phyloP scores from a whole-genome alignment of 495 filamentous ascomycete species.

The Penicillium paxilli region DNA sequence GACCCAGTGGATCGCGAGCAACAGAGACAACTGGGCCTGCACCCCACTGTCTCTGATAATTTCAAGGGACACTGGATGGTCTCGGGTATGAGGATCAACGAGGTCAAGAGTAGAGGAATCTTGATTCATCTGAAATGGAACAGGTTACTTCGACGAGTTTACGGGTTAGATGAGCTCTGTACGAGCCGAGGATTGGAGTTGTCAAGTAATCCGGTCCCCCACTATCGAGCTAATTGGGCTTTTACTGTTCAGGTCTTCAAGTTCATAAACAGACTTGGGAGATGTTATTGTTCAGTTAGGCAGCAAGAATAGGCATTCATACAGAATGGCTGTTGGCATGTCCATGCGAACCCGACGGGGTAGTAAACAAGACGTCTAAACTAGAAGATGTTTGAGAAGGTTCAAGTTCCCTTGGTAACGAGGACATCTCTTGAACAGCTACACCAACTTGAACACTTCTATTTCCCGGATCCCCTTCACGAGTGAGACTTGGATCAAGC shows the following conservation, averaged over 20 bases:
- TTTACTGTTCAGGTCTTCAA: too few species aligned
- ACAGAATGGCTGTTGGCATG: neutral
- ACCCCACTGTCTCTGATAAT: constrained; percentile 9
- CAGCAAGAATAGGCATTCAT: neutral
- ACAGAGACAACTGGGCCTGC: neutral
- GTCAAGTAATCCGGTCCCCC: too few species aligned
- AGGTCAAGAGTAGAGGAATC: neutral
- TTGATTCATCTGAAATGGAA: neutral
- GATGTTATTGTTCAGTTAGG: neutral
- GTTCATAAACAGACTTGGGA: too few species aligned
- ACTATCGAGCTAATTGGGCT: too few species aligned
- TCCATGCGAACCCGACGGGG: neutral
- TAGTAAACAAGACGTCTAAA: neutral
- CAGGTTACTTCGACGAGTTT: neutral
- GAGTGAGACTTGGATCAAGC: neutral
- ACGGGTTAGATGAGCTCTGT: too few species aligned
- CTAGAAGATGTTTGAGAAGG: neutral
- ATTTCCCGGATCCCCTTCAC: neutral
- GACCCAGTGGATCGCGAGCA: constrained; percentile 5
- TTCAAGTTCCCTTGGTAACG: neutral
- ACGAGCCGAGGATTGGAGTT: too few species aligned
- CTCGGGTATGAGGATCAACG: constrained; percentile 2
- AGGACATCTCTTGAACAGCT: neutral
- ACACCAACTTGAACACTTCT: neutral
- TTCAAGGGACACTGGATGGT: constrained; percentile 4